Evolutionary conservation across 257 asterid genomes (phyloP).

Genomic region (Capsicum chinense): DNA sequence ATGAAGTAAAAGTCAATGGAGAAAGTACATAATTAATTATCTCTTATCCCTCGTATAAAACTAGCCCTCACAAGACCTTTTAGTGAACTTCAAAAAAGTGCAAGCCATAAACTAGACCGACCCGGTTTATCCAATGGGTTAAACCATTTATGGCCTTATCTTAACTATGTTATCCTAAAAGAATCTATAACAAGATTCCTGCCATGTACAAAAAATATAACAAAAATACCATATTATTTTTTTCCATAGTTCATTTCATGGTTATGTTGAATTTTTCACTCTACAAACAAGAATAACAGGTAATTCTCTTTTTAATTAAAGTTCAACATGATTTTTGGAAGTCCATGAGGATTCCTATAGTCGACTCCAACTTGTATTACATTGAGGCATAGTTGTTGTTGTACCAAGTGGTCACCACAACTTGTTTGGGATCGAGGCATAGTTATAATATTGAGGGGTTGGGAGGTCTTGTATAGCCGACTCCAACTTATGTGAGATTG

Average conservation of each 20-base stretch:
- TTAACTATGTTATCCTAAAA: slow-evolving; percentile 33
- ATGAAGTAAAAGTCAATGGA: no score
- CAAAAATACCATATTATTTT: background rate
- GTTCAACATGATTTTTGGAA: background rate
- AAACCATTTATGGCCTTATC: slow-evolving; percentile 32
- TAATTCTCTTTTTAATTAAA: slow-evolving; percentile 13
- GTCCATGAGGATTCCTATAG: background rate
- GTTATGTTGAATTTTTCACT: slow-evolving; percentile 17
- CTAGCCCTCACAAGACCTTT: no score
- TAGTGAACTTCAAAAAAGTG: background rate
- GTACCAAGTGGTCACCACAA: background rate
- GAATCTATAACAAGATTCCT: slow-evolving; percentile 14
- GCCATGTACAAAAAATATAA: slow-evolving; percentile 2
- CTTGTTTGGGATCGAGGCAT: no score
- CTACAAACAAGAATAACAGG: slow-evolving; percentile 27
- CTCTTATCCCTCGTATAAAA: no score
- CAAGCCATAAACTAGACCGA: background rate
- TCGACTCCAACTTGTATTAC: background rate
- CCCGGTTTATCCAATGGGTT: slow-evolving; percentile 32
- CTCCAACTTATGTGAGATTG: no score
- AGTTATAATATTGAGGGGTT: no score
- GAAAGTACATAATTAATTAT: no score
- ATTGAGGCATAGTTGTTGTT: background rate
- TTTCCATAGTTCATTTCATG: background rate
- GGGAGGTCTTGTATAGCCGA: no score